Evolutionary conservation across 2,329 filamentous ascomycete genomes (phyloP), one percentile per base, ranked within the genome.

Genomic region (Penicillium sp.): DNA sequence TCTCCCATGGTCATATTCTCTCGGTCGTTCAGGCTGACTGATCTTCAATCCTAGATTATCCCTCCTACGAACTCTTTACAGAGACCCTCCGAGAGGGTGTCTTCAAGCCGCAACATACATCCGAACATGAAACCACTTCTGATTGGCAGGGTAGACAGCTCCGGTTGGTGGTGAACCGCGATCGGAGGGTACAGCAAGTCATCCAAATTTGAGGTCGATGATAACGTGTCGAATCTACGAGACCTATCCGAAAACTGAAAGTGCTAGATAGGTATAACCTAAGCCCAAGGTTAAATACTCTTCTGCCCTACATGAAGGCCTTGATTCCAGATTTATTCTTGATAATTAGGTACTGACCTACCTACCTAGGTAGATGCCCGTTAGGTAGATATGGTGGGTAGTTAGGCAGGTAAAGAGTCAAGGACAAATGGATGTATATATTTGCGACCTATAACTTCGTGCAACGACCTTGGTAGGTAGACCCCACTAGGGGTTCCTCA

Each of bases 21-120:
- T 1, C 25, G 4, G 3, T 39, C 25, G 8, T 10, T 35, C 5
- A 4, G 6, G 14, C 62, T 60, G 38, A 61, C 37, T 15, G 54
- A 60, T 45, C 58, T 42, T 58, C 57, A 17, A 50, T n/a, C 17
- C 17, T 50, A 80, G 78, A 91, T 74, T 90, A 88, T 68, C 89
- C 89, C 4, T 87, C 87, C 1, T 91, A 91, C 67, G 89, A 91
- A 77, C 80, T 91, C 11, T 91, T 86, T 69, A 84, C 83, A 1
- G 83, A 86, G 34, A 81, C 79, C 17, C 71, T 90, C 59, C 81
- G 88, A 57, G 70, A 75, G 28, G 88, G 88, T 1, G 77, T 88
- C 34, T 84, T 89, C 61, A 76, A 69, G 47, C 74, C 71, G 2
- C 61, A 63, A 66, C 38, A 64, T 54, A 2, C 64, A 0, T 57